Base-by-base conservation (phyloP, 2,329 filamentous ascomycete genomes). In the Alternaria alternata region DNA sequence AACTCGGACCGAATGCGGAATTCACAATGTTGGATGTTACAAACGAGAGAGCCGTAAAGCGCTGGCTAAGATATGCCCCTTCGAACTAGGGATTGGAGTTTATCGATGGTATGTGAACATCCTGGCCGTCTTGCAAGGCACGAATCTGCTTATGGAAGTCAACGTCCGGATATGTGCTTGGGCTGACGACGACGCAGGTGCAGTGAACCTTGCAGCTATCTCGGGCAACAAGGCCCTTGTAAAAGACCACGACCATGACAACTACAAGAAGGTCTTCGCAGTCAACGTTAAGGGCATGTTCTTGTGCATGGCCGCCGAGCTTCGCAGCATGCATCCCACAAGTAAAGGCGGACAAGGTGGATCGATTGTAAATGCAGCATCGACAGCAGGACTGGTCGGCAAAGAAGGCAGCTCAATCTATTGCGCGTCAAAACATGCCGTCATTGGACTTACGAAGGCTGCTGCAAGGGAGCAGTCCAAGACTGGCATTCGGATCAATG, bases 351-450 rank as follows among this genome's bases (percentile, higher is more conserved):
- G 54, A n/a, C 41, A 46, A 26, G 59, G 53, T n/a, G 66, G 67
- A 3, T 74, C 70, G 14, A 76, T 80, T 41, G 75, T 78, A 4
- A 77, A 79, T 61, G 78, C 84, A 22, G 79, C 82, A 28, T 85
- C 82, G 28, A 81, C 83, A 41, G 84, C 83, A 44, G 85, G 85
- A 16, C 68, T 81, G 3, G 76, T 61, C 28, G 58, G 61, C 26
- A 75, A 60, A 49, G 63, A 44, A 53, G 72, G 73, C 47, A 72
- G 73, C 51, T 69, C 42, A 7, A 53, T 66, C 5, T 68, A 67
- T 49, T 62, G 59, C 26, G 76, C 71, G 47, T 73, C 73, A 11
- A 73, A 74, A 54, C 66, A 68, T 44, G 69, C 68, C 14, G 68
- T 72, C 6, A 57, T 71, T 28, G 67, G 69, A 11, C 62, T 81